Percentiles rank a stretch among this genome's conserved stretches.
Evolutionary conservation across 495 filamentous ascomycete genomes (phyloP).

Genomic region (Aspergillus olivimuriae): DNA sequence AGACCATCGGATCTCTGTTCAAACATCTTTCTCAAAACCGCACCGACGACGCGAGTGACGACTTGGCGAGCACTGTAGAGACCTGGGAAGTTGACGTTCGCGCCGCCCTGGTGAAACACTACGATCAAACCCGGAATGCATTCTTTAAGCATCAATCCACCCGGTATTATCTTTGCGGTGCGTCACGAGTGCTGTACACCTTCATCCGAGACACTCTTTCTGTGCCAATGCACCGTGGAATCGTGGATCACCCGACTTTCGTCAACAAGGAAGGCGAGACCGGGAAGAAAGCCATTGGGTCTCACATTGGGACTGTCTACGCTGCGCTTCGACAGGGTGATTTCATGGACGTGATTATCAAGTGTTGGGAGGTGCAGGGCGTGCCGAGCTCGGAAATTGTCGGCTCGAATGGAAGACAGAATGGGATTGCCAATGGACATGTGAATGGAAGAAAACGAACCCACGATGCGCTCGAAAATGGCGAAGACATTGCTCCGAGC

Average conservation of each 20-base stretch:
- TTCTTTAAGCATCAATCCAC: conserved; percentile 4
- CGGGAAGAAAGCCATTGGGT: conserved; percentile 14
- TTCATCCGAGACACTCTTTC: conserved; percentile 17
- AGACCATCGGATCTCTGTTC: conserved; percentile 7
- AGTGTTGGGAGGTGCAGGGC: conserved; percentile 37
- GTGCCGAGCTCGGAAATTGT: too few species aligned
- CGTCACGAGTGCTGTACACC: conserved; percentile 16
- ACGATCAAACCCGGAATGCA: neutral
- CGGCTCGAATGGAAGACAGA: too few species aligned
- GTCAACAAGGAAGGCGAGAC: conserved; percentile 3
- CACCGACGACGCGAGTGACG: neutral
- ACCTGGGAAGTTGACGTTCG: conserved; percentile 7
- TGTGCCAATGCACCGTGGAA: conserved; percentile 20
- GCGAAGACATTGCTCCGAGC: too few species aligned
- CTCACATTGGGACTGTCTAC: conserved; percentile 18
- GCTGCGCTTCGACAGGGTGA: conserved; percentile 12
- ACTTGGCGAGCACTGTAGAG: neutral
- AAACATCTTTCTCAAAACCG: neutral
- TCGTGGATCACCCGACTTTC: conserved; percentile 22
- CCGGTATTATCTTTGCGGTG: conserved; percentile 10
- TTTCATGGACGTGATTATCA: conserved; percentile 26
- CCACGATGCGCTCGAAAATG: too few species aligned
- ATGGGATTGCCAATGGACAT: too few species aligned
- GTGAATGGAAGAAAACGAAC: too few species aligned
- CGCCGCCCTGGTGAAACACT: neutral